Evolutionary conservation across 768 basidiomycete genomes (phyloP).

Genomic region (Suillus luteus): DNA sequence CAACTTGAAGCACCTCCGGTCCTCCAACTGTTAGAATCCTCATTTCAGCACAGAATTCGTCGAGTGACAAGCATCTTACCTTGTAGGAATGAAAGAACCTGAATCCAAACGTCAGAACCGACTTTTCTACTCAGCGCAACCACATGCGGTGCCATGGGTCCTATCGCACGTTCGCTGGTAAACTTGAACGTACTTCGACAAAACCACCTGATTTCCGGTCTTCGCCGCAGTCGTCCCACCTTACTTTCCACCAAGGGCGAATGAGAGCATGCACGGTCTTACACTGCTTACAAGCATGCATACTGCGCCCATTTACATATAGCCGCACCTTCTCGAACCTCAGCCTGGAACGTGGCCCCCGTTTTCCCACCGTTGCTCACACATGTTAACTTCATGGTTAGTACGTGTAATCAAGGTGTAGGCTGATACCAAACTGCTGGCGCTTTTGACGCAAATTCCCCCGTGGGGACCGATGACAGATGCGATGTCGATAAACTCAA

Average conservation of each 20-base stretch:
- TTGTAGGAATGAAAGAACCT: conserved; percentile 18
- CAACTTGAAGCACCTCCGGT: neutral
- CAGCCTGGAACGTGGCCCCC: conserved; percentile 17
- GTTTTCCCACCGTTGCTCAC: conserved; percentile 14
- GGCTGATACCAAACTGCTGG: neutral
- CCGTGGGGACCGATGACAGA: neutral
- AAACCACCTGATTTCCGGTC: neutral
- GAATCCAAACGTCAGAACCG: conserved; percentile 15
- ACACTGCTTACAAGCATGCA: conserved; percentile 18
- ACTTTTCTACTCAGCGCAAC: conserved; percentile 32
- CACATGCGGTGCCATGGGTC: conserved; percentile 37
- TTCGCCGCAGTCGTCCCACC: conserved; percentile 6
- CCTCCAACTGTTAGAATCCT: neutral
- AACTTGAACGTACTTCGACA: conserved; percentile 15
- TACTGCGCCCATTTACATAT: conserved; percentile 1
- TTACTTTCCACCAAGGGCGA: conserved; percentile 22
- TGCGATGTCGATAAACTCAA: neutral
- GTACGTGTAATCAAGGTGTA: neutral
- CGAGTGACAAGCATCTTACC: conserved; percentile 12
- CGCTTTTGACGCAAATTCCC: neutral
- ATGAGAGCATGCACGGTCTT: conserved; percentile 26
- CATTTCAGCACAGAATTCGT: conserved; percentile 8
- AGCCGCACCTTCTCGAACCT: conserved; percentile 7
- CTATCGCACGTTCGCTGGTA: conserved; percentile 36
- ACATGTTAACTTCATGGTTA: neutral